Base-by-base conservation (phyloP, 2,329 filamentous ascomycete genomes). In the Alternaria dauci region DNA sequence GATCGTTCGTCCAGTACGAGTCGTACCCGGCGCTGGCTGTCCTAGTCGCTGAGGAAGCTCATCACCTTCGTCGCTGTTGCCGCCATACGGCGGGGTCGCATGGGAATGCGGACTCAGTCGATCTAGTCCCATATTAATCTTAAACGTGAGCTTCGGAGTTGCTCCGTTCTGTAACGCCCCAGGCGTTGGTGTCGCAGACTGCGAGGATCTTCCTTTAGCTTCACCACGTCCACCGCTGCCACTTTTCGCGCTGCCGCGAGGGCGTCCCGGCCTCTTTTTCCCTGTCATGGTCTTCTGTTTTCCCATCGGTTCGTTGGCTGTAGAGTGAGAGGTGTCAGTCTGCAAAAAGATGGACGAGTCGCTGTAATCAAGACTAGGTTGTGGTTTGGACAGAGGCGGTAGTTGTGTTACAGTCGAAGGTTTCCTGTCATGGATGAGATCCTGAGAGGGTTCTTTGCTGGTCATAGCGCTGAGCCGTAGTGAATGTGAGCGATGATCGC, bases 1-100 rank as follows among this genome's bases (percentile, higher is more conserved):
- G 4, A 53, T 6, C 0, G 38, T 36, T n/a, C 63, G 34, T 30
- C 61, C 58, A n/a, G 42, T 48, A 9, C 61, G 61, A 11, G 58
- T 55, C 14, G 28, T 58, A 3, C 36, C 12, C 8, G 44, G 42
- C 23, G 43, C 16, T 14, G 38, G 28, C 18, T 23, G 18, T 11
- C 12, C 30, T 5, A 32, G 14, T 5, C 25, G 25, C 28, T 28
- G 18, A 14, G 28, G 16, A 8, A 36, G n/a, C 7, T 52, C 32
- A 16, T 53, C 23, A 16, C 20, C 30, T n/a, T 55, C 12, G 8
- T 36, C 20, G 3, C 18, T 43, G 1, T 12, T 2, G 18, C 1
- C 32, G 14, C 20, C 1, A 8, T 38, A 5, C 23, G 5, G 8
- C 14, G 14, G 9, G 9, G 46, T 50, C 5, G 46, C 32, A 8